Conservation (phyloP, 164 flowering plant species). For the Umbellularia californica region DNA sequence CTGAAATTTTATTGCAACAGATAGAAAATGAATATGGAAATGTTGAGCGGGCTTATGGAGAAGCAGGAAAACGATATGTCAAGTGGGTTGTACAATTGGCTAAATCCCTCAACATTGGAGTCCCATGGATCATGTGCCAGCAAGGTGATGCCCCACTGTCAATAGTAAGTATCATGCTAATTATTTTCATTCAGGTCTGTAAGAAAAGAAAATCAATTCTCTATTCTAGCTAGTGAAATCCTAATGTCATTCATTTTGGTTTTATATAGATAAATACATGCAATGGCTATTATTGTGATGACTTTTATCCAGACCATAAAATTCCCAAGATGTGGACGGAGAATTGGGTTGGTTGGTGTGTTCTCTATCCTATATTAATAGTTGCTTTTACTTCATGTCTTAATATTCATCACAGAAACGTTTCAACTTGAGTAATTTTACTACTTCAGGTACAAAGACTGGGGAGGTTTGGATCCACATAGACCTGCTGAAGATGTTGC, state of each 20-base stretch:
- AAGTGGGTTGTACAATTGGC: slow-evolving; percentile 50
- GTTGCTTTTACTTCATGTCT: too few relatives aligned
- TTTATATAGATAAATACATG: slow-evolving; percentile 30
- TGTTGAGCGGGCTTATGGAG: slow-evolving; percentile 21
- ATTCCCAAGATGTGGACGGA: slow-evolving; percentile 40
- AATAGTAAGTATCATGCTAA: slow-evolving; percentile 22
- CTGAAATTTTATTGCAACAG: slow-evolving; percentile 4
- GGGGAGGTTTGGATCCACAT: slow-evolving; percentile 30
- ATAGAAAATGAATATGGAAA: slow-evolving; percentile 51
- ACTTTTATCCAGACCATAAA: slow-evolving; percentile 16
- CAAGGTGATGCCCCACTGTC: slow-evolving; percentile 41
- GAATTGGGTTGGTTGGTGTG: slow-evolving; percentile 41
- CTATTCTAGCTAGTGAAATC: too few relatives aligned
- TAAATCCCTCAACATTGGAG: slow-evolving; percentile 19
- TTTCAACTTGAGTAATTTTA: neutral
- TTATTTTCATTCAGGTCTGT: neutral
- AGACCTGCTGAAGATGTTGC: slow-evolving; percentile 44
- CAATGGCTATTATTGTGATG: slow-evolving; percentile 36
- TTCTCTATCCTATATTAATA: neutral
- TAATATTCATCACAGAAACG: too few relatives aligned
- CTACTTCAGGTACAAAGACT: slow-evolving; percentile 27
- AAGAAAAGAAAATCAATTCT: neutral
- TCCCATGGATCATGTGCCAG: slow-evolving; percentile 60
- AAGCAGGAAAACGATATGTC: slow-evolving; percentile 26
- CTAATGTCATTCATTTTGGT: neutral